Conservation (phyloP, 2,329 filamentous ascomycete species). For the Ascochyta viciae-villosae region DNA sequence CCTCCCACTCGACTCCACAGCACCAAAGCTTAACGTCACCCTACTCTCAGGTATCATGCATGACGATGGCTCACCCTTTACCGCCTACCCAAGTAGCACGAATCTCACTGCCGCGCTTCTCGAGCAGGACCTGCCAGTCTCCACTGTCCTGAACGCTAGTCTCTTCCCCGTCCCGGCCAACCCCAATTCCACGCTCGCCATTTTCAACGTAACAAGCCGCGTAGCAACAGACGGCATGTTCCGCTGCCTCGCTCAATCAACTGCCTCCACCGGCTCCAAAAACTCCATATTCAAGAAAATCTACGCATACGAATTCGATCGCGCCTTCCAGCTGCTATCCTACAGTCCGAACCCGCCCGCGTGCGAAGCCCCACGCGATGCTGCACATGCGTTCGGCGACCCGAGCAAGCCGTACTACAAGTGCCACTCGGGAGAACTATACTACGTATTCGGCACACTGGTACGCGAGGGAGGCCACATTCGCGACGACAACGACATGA, state of each 20-base stretch:
- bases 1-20: slow-evolving; percentile 29
- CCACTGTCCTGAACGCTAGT: slow-evolving; percentile 9
- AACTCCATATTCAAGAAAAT: slow-evolving; percentile 32
- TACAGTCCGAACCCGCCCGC: slow-evolving; percentile 40
- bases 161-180: slow-evolving; percentile 32
- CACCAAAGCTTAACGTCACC: slow-evolving; percentile 25
- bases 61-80: slow-evolving; percentile 44
- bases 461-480: slow-evolving; percentile 43
- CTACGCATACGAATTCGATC: slow-evolving; percentile 44
- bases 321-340: slow-evolving; percentile 36
- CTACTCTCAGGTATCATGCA: slow-evolving; percentile 41
- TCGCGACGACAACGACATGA: slow-evolving; percentile 41
- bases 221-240: slow-evolving; percentile 41
- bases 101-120: slow-evolving; percentile 31
- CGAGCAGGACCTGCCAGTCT: slow-evolving; percentile 18
- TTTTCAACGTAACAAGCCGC: slow-evolving; percentile 45
- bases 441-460: slow-evolving; percentile 41
- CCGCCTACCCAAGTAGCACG: slow-evolving; percentile 30
- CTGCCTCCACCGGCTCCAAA: slow-evolving; percentile 28
- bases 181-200: slow-evolving; percentile 41
- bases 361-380: slow-evolving; percentile 44
- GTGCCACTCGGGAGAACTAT: slow-evolving; percentile 43
- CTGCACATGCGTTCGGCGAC: slow-evolving; percentile 36
- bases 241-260: slow-evolving; percentile 42
- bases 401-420: slow-evolving; percentile 31